phyloP scores from a whole-genome alignment of 1,284 basidiomycete species.

The Marasmius oreades region DNA sequence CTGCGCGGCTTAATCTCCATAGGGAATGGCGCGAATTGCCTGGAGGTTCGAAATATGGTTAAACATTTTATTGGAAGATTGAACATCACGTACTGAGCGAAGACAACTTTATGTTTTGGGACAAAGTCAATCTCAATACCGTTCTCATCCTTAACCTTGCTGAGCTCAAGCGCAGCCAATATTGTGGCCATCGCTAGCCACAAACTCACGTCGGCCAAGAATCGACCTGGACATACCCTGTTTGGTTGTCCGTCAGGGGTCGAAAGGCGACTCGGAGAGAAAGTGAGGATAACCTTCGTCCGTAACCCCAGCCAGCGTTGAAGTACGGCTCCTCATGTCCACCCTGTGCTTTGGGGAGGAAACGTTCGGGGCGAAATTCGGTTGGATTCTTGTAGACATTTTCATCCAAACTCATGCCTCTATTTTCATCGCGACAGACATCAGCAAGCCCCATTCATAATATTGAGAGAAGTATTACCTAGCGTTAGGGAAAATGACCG shows the following conservation, averaged over 20 bases:
- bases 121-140: background rate
- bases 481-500: background rate
- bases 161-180: background rate
- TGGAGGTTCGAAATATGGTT: background rate
- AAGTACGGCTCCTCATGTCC: background rate
- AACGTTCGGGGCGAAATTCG: background rate
- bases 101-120: background rate
- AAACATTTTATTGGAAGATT: background rate
- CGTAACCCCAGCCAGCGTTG: slow-evolving; percentile 1
- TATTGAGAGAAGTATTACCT: background rate
- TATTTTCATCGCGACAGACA: background rate
- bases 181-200: background rate
- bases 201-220: background rate
- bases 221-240: background rate
- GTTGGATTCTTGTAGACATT: background rate
- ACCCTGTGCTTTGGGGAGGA: background rate
- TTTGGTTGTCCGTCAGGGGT: background rate
- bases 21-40: background rate
- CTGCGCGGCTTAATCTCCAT: background rate
- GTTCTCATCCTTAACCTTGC: background rate
- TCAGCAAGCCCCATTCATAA: no score
- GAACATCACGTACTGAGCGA: background rate
- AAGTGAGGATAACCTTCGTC: background rate
- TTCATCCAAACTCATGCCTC: slow-evolving; percentile 2
- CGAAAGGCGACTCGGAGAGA: background rate